Evolutionary conservation across 352 stramenopile species (phyloP), one percentile per base, ranked within the genome.

Genomic region (Phytopythium chamaehyphon): DNA sequence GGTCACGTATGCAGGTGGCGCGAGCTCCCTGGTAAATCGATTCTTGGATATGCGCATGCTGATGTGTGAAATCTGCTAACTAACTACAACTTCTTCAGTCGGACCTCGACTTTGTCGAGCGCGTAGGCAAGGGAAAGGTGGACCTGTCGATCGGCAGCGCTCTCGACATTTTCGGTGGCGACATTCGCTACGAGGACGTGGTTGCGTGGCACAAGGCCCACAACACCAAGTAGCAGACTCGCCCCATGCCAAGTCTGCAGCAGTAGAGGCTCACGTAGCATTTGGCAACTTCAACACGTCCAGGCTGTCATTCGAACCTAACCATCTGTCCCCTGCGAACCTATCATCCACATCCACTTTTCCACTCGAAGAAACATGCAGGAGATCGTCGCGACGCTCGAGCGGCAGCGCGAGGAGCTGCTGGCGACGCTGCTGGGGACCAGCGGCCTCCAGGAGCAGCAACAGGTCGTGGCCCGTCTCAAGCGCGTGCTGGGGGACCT

Each of bases 71-170:
- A 48, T 47, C 31, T 56, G n/a, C 15, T 16, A 59, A 7, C 22
- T 14, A 18, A 0, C 7, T 6, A 22, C 23, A 4, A 23, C 6
- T 1, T n/a, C 21, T 14, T 45, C 28, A 93, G 83, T 77, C 95
- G 16, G 96, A 99, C 57, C 66, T 99, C 45, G 88, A 98, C 40
- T 83, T 96, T 31, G 95, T 99, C 6, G 77, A 97, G 48, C 69
- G 80, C 48, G 77, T 98, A 24, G 95, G 96, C 45, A 76, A 83
- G 12, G 90, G 94, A 59, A 96, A 93, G 55, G 95, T 99, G 21
- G 96, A 99, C 62, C 78, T 98, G n/a, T 98, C 97, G 6, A 98
- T 99, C 62, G 97, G 97, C 15, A 98, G 94, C 67, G 97, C 96
- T 1, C 77, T 99, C 33, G 95, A 98, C 79, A 98, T 97, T 51